phyloP scores from a whole-genome alignment of 768 basidiomycete species.

The Suillus variegatus region DNA sequence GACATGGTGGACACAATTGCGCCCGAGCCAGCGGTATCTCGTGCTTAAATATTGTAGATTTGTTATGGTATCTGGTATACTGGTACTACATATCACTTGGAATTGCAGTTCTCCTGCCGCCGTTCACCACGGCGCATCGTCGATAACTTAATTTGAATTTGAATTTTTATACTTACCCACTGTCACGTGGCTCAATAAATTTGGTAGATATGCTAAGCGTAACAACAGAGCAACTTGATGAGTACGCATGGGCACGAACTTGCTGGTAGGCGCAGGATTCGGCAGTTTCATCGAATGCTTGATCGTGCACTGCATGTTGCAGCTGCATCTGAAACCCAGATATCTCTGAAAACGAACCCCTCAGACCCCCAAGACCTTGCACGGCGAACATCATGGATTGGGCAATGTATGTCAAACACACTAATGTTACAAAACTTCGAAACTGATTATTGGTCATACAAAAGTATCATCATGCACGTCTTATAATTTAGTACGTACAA shows the following conservation, averaged over 20 bases:
- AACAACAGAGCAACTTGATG: background rate
- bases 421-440: background rate
- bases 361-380: background rate
- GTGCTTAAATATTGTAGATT: too few species aligned
- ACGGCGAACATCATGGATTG: background rate
- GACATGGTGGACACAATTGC: too few species aligned
- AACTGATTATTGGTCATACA: background rate
- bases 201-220: background rate
- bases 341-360: background rate
- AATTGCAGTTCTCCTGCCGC: background rate
- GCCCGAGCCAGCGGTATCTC: too few species aligned
- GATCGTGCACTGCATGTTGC: background rate
- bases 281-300: background rate
- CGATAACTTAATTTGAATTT: too few species aligned
- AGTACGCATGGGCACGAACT: background rate
- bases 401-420: background rate
- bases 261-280: background rate
- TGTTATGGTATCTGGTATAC: background rate
- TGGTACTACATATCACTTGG: background rate
- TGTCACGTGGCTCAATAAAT: background rate
- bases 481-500: background rate
- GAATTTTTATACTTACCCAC: too few species aligned
- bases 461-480: background rate
- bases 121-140: background rate
- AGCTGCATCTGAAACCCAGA: background rate